phyloP scores from a whole-genome alignment of 441 rosid genomes.

The Flueggea neowawraea region DNA sequence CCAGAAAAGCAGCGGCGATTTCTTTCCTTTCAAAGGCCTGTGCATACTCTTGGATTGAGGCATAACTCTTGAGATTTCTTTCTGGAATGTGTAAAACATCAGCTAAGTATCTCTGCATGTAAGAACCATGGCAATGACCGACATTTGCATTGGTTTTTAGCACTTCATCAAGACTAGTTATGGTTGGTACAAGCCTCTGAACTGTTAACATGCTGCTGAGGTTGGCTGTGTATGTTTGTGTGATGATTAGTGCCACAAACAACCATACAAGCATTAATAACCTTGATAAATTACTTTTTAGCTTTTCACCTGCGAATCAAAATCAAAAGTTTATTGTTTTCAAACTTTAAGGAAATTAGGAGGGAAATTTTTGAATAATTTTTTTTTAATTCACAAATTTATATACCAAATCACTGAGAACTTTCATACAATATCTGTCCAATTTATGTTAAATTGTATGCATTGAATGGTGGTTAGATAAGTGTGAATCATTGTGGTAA shows the following conservation, averaged over 20 bases:
- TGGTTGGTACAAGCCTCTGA: constrained; percentile 9
- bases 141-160: constrained; percentile 16
- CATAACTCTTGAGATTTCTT: constrained; percentile 13
- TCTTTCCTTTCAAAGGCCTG: constrained; percentile 14
- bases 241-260: constrained; percentile 26
- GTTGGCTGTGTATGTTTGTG: constrained; percentile 28
- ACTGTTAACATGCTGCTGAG: constrained; percentile 31
- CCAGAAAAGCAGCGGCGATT: constrained; percentile 22
- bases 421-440: too few relatives aligned
- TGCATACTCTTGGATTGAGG: constrained; percentile 14
- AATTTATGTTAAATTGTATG: too few relatives aligned
- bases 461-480: too few relatives aligned
- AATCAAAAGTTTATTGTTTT: too few relatives aligned
- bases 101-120: constrained; percentile 10
- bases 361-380: too few relatives aligned
- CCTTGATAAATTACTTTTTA: constrained; percentile 32
- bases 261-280: constrained; percentile 33
- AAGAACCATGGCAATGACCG: constrained; percentile 17
- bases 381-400: too few relatives aligned
- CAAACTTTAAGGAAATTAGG: too few relatives aligned
- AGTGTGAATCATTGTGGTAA: too few relatives aligned
- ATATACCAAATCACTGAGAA: too few relatives aligned
- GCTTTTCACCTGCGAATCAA: constrained; percentile 12
- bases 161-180: constrained; percentile 9
- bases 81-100: constrained; percentile 14